Evolutionary conservation across 768 basidiomycete species (phyloP).

Genomic region (Clitopilus passeckerianus): DNA sequence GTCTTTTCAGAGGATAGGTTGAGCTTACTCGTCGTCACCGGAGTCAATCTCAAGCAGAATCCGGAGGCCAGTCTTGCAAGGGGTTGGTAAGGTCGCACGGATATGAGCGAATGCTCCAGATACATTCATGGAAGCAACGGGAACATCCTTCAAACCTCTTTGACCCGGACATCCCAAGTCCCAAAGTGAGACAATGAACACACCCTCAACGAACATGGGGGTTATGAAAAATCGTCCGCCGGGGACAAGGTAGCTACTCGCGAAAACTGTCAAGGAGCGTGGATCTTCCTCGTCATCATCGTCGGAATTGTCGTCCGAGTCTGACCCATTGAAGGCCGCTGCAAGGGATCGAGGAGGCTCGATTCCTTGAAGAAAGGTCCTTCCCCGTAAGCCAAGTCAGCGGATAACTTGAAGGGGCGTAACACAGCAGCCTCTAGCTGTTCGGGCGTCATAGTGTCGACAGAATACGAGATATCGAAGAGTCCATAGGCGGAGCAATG

Average conservation of each 20-base stretch:
- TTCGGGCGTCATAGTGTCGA: neutral
- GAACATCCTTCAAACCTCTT: neutral
- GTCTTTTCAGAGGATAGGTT: neutral
- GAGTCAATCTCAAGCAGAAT: neutral
- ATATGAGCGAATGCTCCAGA: no score
- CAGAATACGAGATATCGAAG: neutral
- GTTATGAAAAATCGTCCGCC: neutral
- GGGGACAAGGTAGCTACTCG: neutral
- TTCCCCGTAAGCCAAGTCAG: no score
- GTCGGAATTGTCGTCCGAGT: no score
- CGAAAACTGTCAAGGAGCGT: neutral
- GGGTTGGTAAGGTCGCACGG: neutral
- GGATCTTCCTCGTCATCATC: no score
- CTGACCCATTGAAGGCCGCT: no score
- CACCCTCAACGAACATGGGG: neutral
- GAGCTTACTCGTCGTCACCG: neutral
- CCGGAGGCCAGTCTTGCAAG: neutral
- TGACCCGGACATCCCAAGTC: neutral
- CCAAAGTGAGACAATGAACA: neutral
- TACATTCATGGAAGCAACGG: neutral
- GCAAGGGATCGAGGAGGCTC: no score
- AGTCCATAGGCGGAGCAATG: neutral
- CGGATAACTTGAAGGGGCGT: neutral
- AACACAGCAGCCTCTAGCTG: neutral
- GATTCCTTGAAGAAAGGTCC: no score